A percentile compares a stretch with the other conserved stretches of the same genome.
These are phyloP conservation scores for Neofusicoccum parvum DNA, from an alignment of 2,329 filamentous ascomycete species.

Conservation along the genomic window DNA sequence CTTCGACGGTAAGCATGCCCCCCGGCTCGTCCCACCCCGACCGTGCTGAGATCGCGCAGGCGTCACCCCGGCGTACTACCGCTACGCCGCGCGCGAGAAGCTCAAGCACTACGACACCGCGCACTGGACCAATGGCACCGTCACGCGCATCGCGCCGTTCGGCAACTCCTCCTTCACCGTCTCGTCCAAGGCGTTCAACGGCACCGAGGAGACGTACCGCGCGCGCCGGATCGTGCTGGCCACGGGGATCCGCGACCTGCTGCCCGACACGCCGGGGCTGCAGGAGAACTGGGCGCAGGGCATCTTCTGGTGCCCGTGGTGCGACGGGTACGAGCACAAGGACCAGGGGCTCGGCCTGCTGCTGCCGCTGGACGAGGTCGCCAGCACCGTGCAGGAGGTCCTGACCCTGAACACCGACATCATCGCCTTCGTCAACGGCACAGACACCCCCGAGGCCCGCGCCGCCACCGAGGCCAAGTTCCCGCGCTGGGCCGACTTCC, in stretches of 20 bases:
- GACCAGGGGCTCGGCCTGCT: slow-evolving; percentile 5
- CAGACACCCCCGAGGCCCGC: not conserved
- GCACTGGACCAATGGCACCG: not conserved
- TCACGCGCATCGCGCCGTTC: not conserved
- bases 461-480: not conserved
- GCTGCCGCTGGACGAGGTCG: not conserved
- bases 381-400: not conserved
- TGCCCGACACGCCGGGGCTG: not conserved
- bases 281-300: slow-evolving; percentile 1
- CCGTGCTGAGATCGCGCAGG: not conserved
- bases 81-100: not conserved
- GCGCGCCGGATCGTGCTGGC: not conserved
- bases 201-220: not conserved
- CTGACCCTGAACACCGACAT: slow-evolving; percentile 3
- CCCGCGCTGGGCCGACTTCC: not conserved
- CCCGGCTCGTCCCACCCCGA: not conserved
- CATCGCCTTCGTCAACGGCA: slow-evolving; percentile 16
- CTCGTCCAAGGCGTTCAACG: not conserved
- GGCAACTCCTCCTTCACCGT: not conserved
- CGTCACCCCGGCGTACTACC: slow-evolving; percentile 10
- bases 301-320: slow-evolving; percentile 15
- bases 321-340: slow-evolving; percentile 11
- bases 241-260: not conserved
- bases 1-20: not conserved
- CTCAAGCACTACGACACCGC: not conserved